Conservation (phyloP, 805 yeast species). For the Cephaloascus albidus region DNA sequence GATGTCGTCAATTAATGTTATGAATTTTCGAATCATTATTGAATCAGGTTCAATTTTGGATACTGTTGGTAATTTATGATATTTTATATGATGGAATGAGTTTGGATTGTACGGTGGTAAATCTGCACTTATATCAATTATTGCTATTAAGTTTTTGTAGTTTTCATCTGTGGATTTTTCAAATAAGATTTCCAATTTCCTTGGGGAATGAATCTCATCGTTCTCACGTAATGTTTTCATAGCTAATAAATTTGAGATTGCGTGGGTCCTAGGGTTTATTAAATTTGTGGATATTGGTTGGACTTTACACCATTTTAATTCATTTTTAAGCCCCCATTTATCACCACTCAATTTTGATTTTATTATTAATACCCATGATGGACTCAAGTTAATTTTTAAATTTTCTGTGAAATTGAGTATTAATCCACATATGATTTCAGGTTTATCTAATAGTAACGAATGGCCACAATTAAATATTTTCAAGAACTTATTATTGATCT, state of each 20-base stretch:
- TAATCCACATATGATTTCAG: slow-evolving; percentile 54
- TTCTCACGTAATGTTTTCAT: slow-evolving; percentile 69
- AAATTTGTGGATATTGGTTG: slow-evolving; percentile 40
- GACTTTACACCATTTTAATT: slow-evolving; percentile 57
- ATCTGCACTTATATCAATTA: slow-evolving; percentile 63
- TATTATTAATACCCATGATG: slow-evolving; percentile 62
- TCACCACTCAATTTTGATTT: slow-evolving; percentile 57
- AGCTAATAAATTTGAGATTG: slow-evolving; percentile 44
- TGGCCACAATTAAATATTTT: slow-evolving; percentile 51
- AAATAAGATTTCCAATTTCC: slow-evolving; percentile 35
- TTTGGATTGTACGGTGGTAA: slow-evolving; percentile 64
- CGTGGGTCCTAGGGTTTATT: slow-evolving; percentile 15
- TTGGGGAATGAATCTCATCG: slow-evolving; percentile 54
- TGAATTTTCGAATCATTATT: slow-evolving; percentile 46
- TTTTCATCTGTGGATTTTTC: slow-evolving; percentile 17
- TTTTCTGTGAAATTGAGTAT: slow-evolving; percentile 48
- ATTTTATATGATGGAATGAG: slow-evolving; percentile 41
- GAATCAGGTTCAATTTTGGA: slow-evolving; percentile 68
- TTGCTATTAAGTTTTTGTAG: slow-evolving; percentile 30
- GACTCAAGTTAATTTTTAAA: slow-evolving; percentile 45
- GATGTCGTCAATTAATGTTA: slow-evolving; percentile 41
- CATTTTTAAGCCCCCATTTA: slow-evolving; percentile 76
- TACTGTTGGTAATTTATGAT: slow-evolving; percentile 69
- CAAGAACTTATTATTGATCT: background rate
- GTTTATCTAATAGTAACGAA: slow-evolving; percentile 51